Evolutionary conservation across 106 monocot species (phyloP).

Genomic region (Posidonia australis): DNA sequence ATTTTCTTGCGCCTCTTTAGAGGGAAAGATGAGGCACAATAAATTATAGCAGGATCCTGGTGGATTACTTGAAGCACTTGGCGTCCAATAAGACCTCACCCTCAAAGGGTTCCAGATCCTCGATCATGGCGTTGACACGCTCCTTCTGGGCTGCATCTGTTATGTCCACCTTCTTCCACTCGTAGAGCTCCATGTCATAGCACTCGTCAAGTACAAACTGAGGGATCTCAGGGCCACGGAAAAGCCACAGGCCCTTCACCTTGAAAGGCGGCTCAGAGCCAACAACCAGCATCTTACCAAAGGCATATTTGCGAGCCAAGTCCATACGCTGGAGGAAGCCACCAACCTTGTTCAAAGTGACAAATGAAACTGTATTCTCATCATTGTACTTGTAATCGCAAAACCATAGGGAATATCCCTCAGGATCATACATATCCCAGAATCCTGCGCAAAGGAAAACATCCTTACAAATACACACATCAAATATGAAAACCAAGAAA

Average conservation of each 20-base stretch:
- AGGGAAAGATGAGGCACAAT: too few relatives aligned
- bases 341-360: constrained; percentile 24
- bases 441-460: constrained; percentile 7
- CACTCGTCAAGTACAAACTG: constrained; percentile 24
- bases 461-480: too few relatives aligned
- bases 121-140: constrained; percentile 28
- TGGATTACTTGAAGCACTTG: constrained; percentile 25
- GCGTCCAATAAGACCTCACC: constrained; percentile 27
- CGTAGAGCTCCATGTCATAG: constrained; percentile 30
- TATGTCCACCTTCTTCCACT: constrained; percentile 27
- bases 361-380: constrained; percentile 26
- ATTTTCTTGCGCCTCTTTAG: too few relatives aligned
- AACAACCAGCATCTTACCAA: constrained; percentile 27
- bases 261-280: constrained; percentile 17
- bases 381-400: constrained; percentile 30
- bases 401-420: constrained; percentile 27
- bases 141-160: constrained; percentile 26
- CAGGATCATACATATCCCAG: constrained; percentile 31
- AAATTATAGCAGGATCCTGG: too few relatives aligned
- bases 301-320: constrained; percentile 20
- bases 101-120: constrained; percentile 26
- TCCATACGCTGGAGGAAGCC: constrained; percentile 30
- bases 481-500: too few relatives aligned
- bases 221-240: constrained; percentile 24
- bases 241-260: constrained; percentile 28